A percentile compares a stretch with the other conserved stretches of the same genome.
phyloP scores from a whole-genome alignment of 2,329 filamentous ascomycete genomes.

The Hypomyces rosellus region DNA sequence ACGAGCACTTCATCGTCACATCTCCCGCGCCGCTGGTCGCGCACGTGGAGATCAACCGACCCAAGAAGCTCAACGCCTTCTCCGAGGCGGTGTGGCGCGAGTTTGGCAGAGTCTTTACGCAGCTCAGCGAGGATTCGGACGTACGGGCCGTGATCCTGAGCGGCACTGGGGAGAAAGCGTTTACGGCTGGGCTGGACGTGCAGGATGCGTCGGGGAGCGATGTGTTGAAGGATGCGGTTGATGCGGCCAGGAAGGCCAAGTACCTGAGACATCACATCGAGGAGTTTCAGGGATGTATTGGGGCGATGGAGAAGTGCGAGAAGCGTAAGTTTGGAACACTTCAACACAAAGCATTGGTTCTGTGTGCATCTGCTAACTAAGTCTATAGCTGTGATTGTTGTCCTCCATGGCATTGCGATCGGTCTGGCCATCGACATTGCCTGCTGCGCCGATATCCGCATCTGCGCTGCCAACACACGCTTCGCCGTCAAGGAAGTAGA shows the following conservation, averaged over 20 bases:
- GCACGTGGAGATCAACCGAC: constrained; percentile 88
- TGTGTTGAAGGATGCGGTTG: constrained; percentile 36
- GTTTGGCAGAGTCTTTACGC: constrained; percentile 63
- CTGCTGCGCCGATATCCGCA: constrained; percentile 63
- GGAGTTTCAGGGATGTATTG: constrained; percentile 76
- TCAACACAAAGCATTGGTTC: too few relatives aligned
- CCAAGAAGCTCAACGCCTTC: constrained; percentile 84
- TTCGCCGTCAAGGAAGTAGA: constrained; percentile 77
- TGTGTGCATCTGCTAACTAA: background rate
- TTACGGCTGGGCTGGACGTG: constrained; percentile 82
- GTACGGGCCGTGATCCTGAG: constrained; percentile 75
- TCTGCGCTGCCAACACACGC: constrained; percentile 53
- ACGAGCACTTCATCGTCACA: constrained; percentile 67
- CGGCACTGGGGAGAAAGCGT: constrained; percentile 75
- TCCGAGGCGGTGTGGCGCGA: constrained; percentile 81
- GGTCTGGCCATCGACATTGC: constrained; percentile 73
- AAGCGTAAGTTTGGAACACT: constrained; percentile 55
- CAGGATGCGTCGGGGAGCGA: constrained; percentile 55
- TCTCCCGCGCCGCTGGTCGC: constrained; percentile 67
- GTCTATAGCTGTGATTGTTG: constrained; percentile 64
- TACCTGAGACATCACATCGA: constrained; percentile 60
- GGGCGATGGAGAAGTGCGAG: constrained; percentile 74
- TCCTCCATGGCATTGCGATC: constrained; percentile 71
- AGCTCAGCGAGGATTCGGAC: constrained; percentile 63
- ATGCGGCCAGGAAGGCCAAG: constrained; percentile 59